phyloP scores from a whole-genome alignment of 2,329 filamentous ascomycete genomes.

The Aspergillus novoparasiticus region DNA sequence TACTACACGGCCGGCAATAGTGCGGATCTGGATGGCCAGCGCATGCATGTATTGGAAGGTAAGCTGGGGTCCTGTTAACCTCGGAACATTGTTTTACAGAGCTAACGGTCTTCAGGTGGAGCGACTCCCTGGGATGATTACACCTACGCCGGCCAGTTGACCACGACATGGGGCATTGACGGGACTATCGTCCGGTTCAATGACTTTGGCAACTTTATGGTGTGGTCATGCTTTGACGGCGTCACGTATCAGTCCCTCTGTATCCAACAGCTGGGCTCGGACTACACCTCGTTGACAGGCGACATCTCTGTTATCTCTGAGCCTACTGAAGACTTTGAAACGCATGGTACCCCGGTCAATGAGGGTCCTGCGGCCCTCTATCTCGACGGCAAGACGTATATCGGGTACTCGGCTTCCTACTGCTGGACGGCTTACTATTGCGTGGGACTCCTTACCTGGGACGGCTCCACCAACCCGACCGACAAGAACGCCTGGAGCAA shows the following conservation, averaged over 20 bases:
- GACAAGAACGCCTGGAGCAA: conserved; percentile 54
- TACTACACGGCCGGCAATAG: conserved; percentile 58
- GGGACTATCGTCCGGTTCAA: conserved; percentile 54
- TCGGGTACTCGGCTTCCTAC: conserved; percentile 58
- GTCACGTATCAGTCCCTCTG: conserved; percentile 27
- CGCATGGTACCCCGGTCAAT: conserved; percentile 53
- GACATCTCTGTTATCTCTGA: conserved; percentile 53
- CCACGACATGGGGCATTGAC: conserved; percentile 57
- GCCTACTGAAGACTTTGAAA: conserved; percentile 57
- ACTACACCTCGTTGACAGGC: conserved; percentile 38
- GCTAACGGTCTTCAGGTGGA: conserved; percentile 41
- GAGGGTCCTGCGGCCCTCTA: conserved; percentile 60
- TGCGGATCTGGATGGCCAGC: conserved; percentile 53
- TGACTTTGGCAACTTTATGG: conserved; percentile 56
- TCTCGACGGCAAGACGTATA: conserved; percentile 54
- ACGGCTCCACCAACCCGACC: conserved; percentile 53
- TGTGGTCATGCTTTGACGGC: conserved; percentile 54
- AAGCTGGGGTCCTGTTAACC: background rate
- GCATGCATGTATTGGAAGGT: conserved; percentile 56
- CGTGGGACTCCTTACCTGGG: conserved; percentile 57
- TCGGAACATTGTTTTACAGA: background rate
- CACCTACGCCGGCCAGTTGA: conserved; percentile 53
- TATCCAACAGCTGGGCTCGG: conserved; percentile 14
- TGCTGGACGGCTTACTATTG: conserved; percentile 60
- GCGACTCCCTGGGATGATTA: conserved; percentile 55